Base-by-base conservation (phyloP, 2,329 filamentous ascomycete genomes). In the Arthrobotrys pseudoclavata region DNA sequence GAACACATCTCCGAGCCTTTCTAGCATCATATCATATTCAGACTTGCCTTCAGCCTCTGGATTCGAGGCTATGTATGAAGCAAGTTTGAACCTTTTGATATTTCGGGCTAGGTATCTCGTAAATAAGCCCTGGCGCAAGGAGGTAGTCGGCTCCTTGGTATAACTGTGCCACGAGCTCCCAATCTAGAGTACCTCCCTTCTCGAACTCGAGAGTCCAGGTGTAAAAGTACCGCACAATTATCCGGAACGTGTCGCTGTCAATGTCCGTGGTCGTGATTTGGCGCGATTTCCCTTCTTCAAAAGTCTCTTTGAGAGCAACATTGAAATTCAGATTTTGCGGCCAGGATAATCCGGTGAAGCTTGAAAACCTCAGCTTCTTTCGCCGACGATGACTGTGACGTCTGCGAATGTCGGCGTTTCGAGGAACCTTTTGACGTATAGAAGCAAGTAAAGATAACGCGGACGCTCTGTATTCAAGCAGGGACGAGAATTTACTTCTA, bases 311-410 rank as follows among this genome's bases (percentile, higher is more conserved):
- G 12, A 79, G 76, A 18, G 76, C 79, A 7, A 67, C 67, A 9
- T 63, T 72, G 47, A 81, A 81, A 81, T 0, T 66, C 26, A 0
- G 80, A 81, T 18, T 60, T 34, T 31, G 66, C 20, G 29, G 69
- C 79, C 9, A 80, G 53, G 6, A 79, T 37, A 7, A 76, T 48
- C 42, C 80, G 79, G 26, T 81, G 79, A 10, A 81, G 40, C 4
- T 70, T 66, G 45, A 81, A 81, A 5, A 76, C 75, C 22, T 79
- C 10, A 2, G 53, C 31, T 34, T 3, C 62, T 10, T 2, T 40
- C 12, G 9, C 80, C 70, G 13, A 79, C 61, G 18, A 69, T 40
- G 22, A 80, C 45, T 22, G 75, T 71, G 6, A 81, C 29, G 4
- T 70, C 67, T 4, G 67, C 37, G n/a, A 57, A 69, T 47, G 24